These are phyloP conservation scores for Gaertneriomyces semiglobifer DNA, from an alignment of 192 early-diverging fungal species.

Conservation along the genomic window DNA sequence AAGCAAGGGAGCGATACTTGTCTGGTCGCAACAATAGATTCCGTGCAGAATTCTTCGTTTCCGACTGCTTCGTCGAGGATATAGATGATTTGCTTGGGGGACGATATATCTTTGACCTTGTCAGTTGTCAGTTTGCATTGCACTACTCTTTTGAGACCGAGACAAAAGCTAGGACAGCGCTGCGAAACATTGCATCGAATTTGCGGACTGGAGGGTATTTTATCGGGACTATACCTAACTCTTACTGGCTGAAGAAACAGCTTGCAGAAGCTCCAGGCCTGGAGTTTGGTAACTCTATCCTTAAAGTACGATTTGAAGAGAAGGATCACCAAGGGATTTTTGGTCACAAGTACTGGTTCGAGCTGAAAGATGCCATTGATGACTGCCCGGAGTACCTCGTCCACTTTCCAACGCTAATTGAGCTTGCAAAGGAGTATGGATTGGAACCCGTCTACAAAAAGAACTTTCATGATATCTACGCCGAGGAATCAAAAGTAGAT, in stretches of 20 bases:
- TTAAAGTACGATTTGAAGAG: constrained; percentile 81
- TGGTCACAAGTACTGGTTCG: constrained; percentile 86
- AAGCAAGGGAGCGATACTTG: constrained; percentile 70
- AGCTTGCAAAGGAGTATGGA: constrained; percentile 78
- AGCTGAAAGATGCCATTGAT: constrained; percentile 91
- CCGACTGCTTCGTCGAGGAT: constrained; percentile 75
- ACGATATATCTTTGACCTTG: constrained; percentile 65
- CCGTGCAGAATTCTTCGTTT: constrained; percentile 69
- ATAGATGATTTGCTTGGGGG: constrained; percentile 1
- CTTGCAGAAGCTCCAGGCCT: constrained; percentile 34
- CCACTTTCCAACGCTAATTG: constrained; percentile 78
- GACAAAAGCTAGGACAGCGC: constrained; percentile 70
- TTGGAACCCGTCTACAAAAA: constrained; percentile 70
- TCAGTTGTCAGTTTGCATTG: constrained; percentile 95
- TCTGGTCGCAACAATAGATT: constrained; percentile 57
- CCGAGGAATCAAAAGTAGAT: constrained; percentile 50
- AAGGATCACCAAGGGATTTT: constrained; percentile 60
- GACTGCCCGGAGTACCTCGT: constrained; percentile 94
- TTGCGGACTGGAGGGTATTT: constrained; percentile 76
- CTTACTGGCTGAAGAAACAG: constrained; percentile 79
- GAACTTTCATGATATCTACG: constrained; percentile 82
- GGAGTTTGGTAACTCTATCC: constrained; percentile 84
- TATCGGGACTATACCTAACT: constrained; percentile 91
- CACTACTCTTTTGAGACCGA: constrained; percentile 95
- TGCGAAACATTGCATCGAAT: constrained; percentile 71